Percentiles rank a stretch among this genome's conserved stretches.
Conservation (phyloP, 345 rosid genomes). For the Gossypium sturtianum region DNA sequence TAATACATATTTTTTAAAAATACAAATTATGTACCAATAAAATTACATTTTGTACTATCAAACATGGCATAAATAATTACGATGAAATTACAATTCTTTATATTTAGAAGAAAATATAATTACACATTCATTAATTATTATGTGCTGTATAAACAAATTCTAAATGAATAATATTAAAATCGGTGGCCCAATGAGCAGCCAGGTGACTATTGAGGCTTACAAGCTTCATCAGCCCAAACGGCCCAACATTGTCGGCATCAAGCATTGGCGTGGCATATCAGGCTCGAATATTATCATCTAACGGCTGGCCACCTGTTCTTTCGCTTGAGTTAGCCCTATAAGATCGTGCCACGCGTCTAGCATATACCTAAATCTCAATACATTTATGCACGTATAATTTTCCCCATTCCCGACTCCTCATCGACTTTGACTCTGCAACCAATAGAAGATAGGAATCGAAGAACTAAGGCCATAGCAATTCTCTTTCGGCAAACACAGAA, state of each 20-base stretch:
- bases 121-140: too few species aligned
- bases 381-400: background rate
- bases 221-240: background rate
- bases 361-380: background rate
- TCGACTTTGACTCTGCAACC: background rate
- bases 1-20: too few species aligned
- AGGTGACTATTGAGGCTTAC: background rate
- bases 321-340: too few species aligned
- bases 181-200: background rate
- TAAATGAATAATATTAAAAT: too few species aligned
- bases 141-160: too few species aligned
- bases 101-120: too few species aligned
- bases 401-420: background rate
- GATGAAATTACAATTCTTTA: too few species aligned
- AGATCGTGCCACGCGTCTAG: background rate
- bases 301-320: background rate
- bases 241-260: background rate
- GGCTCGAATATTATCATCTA: background rate
- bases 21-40: too few species aligned
- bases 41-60: too few species aligned
- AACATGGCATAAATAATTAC: too few species aligned
- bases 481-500: background rate
- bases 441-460: background rate
- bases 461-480: background rate
- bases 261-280: background rate